Conservation (phyloP, 176 grass and related monocot species). For the Raddia distichophylla region DNA sequence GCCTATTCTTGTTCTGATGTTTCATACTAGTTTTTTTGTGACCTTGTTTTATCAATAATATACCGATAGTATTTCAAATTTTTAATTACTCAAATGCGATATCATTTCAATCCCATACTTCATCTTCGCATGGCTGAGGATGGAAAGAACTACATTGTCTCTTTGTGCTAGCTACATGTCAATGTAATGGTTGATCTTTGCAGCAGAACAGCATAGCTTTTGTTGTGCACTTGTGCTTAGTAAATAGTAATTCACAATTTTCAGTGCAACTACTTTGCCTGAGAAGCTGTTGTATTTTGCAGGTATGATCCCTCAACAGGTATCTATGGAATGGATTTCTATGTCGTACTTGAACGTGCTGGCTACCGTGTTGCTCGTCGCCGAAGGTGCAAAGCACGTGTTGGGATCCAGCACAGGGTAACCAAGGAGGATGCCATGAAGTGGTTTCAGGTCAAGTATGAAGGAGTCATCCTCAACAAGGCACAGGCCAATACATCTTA, state of each 20-base stretch:
- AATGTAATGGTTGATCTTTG: not conserved
- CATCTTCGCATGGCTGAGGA: not conserved
- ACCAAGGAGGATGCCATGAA: slow-evolving; percentile 81
- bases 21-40: not conserved
- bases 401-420: slow-evolving; percentile 70
- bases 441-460: slow-evolving; percentile 82
- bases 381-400: slow-evolving; percentile 68
- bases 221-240: not conserved
- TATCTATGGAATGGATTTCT: slow-evolving; percentile 81
- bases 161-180: not conserved
- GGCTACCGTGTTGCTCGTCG: slow-evolving; percentile 66
- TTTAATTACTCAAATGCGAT: not conserved
- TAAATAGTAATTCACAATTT: not conserved
- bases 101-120: not conserved
- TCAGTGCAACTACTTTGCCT: not conserved
- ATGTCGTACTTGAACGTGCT: slow-evolving; percentile 58
- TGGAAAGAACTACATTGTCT: not conserved
- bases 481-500: slow-evolving; percentile 53
- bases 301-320: slow-evolving; percentile 74
- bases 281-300: not conserved
- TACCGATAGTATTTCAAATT: not conserved
- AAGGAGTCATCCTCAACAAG: slow-evolving; percentile 78
- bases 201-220: not conserved
- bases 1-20: not conserved
- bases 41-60: not conserved